Evolutionary conservation across 371 early-diverging fungal species (phyloP), one percentile per base, ranked within the genome.

Genomic region (Conidiobolus incongruus): DNA sequence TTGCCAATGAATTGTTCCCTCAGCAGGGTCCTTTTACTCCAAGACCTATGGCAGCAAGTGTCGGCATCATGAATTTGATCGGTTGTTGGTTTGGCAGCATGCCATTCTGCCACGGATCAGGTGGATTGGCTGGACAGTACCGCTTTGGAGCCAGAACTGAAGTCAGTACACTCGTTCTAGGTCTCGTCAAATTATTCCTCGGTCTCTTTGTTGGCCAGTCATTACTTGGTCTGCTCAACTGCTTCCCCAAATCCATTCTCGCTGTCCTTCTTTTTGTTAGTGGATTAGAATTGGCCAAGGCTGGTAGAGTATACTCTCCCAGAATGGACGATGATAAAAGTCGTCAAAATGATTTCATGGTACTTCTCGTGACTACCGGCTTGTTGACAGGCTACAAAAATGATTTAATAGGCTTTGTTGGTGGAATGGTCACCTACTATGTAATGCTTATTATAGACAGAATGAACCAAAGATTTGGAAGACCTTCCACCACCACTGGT

Each of bases 91-190:
- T 87, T 54, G 88, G 87, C 2, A 74, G 77, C 3, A 68, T 80
- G 53, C 87, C 91, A 2, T 81, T 70, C 50, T 87, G 85, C 44
- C 80, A 77, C 47, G 77, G 83, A 17, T 77, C 84, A 6, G 91
- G 91, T 17, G 91, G 91, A 8, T 58, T 90, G 26, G 88, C 87
- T 12, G 91, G 80, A 8, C 91, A 90, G 55, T 85, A 86, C 55
- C 79, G 84, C 1, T 90, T 87, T 53, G 91, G 91, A 26, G 88
- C 91, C 17, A 72, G 91, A 33, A 65, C 83, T 0, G 86, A 75
- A 43, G 69, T 78, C 12, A 77, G 81, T 33, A 64, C 87, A 36
- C 62, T 81, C 20, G 28, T 84, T 35, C 62, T 90, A 8, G 91
- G 91, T 10, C 12, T 61, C 2, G 45, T 65, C 59, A 90, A 90